Conservation (phyloP, 805 yeast genomes). For the Metschnikowia gelsemii region DNA sequence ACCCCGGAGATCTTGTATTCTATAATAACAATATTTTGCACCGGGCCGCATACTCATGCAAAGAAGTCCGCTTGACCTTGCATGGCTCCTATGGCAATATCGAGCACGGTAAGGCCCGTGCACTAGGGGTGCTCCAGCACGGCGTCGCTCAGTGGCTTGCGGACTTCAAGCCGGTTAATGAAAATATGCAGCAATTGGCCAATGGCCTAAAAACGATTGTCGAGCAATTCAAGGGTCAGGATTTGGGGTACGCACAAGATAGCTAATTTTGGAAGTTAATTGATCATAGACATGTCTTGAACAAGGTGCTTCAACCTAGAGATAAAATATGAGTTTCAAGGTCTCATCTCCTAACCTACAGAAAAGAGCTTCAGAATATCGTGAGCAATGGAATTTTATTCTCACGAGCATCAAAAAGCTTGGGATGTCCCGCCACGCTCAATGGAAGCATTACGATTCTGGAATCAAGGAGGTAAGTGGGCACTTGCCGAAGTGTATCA, state of each 20-base stretch:
- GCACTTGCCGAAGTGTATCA: too few relatives aligned
- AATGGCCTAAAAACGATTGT: conserved; percentile 31
- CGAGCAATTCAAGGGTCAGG: conserved; percentile 30
- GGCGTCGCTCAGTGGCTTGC: conserved; percentile 51
- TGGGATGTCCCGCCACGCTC: too few relatives aligned
- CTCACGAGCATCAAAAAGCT: too few relatives aligned
- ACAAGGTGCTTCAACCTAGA: too few relatives aligned
- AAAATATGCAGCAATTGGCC: conserved; percentile 30
- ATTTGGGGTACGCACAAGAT: conserved; percentile 41
- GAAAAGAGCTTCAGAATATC: too few relatives aligned
- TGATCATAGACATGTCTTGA: too few relatives aligned
- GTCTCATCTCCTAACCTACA: too few relatives aligned
- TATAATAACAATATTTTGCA: conserved; percentile 52
- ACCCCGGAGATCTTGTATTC: conserved; percentile 52
- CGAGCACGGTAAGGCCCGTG: conserved; percentile 42
- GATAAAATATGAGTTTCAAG: too few relatives aligned
- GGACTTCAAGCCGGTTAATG: conserved; percentile 31
- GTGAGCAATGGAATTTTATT: too few relatives aligned
- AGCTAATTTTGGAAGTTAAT: too few relatives aligned
- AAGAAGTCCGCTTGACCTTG: conserved; percentile 42
- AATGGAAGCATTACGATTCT: too few relatives aligned
- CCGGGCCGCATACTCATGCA: conserved; percentile 43
- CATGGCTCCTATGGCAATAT: conserved; percentile 53
- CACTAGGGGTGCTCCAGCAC: conserved; percentile 53
- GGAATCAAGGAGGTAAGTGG: too few relatives aligned